Evolutionary conservation across 108 stramenopile species (phyloP).

Genomic region (Fistulifera pelliculosa): DNA sequence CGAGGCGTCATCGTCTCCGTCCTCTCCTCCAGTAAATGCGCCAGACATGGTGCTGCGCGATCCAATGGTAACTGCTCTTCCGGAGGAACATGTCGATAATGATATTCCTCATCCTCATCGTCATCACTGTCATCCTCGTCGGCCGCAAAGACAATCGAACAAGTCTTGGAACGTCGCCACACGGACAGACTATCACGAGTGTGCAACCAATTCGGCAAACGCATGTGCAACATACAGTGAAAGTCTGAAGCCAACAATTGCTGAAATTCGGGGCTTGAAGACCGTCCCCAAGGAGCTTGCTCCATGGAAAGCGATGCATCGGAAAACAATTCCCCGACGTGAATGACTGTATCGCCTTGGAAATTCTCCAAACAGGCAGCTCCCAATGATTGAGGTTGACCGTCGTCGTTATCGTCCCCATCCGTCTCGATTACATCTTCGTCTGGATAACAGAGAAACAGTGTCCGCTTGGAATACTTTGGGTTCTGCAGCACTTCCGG

Average conservation of each 20-base stretch:
- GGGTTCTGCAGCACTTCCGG: conserved; percentile 41
- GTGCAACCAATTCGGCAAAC: conserved; percentile 72
- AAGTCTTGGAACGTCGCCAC: conserved; percentile 75
- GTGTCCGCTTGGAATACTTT: conserved; percentile 35
- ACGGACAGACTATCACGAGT: conserved; percentile 69
- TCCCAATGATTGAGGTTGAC: conserved; percentile 34
- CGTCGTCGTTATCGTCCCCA: conserved; percentile 16
- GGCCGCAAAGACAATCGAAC: conserved; percentile 57
- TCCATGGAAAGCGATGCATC: conserved; percentile 51
- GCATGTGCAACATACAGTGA: conserved; percentile 73
- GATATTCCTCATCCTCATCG: conserved; percentile 44
- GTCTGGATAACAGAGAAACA: conserved; percentile 87
- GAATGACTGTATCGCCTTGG: conserved; percentile 64
- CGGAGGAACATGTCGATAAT: conserved; percentile 65
- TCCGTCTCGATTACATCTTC: conserved; percentile 37
- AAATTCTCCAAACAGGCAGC: conserved; percentile 68
- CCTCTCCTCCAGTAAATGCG: conserved; percentile 19
- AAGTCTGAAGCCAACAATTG: conserved; percentile 61
- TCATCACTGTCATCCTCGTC: conserved; percentile 52
- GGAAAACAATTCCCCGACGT: conserved; percentile 74
- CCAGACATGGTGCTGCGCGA: conserved; percentile 28
- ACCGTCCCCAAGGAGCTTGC: conserved; percentile 85
- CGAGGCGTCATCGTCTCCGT: no score
- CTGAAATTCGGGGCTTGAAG: conserved; percentile 69
- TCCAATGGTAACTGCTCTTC: conserved; percentile 59